Conservation (phyloP, 495 filamentous ascomycete species). For the Neurospora sp. region DNA sequence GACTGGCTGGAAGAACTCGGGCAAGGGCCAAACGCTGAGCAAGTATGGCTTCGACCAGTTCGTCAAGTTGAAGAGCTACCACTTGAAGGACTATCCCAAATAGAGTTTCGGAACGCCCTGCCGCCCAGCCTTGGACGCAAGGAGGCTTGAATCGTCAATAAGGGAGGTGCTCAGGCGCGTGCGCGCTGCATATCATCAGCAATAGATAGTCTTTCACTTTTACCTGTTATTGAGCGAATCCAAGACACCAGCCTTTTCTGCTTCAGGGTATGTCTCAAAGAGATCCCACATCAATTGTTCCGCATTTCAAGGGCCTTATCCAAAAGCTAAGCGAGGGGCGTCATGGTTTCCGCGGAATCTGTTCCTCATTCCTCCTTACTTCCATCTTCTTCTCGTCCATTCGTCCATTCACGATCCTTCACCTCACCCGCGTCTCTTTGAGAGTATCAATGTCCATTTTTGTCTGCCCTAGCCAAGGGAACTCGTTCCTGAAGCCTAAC, state of each 20-base stretch:
- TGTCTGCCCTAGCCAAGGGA: constrained; percentile 1
- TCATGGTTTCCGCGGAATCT: background rate
- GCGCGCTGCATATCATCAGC: constrained; percentile 1
- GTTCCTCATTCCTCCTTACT: constrained; percentile 13
- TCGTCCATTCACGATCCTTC: background rate
- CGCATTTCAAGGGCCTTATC: background rate
- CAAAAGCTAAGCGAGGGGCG: background rate
- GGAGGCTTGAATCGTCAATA: constrained; percentile 8
- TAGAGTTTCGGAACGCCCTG: constrained; percentile 22
- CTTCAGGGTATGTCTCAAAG: background rate
- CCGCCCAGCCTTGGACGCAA: constrained; percentile 4
- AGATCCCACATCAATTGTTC: background rate
- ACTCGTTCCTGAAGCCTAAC: constrained; percentile 9
- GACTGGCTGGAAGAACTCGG: constrained; percentile 97
- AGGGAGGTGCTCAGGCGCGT: constrained; percentile 10
- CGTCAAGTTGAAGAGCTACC: constrained; percentile 90
- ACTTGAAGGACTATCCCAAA: constrained; percentile 82
- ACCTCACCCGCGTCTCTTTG: background rate
- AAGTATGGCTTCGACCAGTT: constrained; percentile 91
- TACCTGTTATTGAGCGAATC: background rate
- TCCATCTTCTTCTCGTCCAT: background rate
- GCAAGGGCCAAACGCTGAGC: constrained; percentile 81
- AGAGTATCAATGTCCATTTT: background rate
- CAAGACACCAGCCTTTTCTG: background rate
- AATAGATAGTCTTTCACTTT: background rate